Base-by-base conservation (phyloP, 768 basidiomycete genomes). In the Cystobasidium ongulense region DNA sequence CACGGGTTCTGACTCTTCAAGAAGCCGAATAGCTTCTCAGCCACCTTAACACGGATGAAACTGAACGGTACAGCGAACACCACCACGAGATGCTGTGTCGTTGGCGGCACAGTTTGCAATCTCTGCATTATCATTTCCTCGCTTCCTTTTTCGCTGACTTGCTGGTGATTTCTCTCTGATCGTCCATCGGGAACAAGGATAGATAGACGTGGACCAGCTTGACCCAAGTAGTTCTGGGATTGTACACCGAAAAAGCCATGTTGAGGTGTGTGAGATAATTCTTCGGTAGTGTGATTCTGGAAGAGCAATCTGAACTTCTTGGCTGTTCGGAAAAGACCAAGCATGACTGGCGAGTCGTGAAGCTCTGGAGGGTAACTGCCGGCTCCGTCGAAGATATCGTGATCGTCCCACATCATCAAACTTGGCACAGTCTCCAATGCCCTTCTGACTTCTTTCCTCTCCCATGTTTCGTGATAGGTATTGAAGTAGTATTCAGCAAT, bases 401-500 rank as follows among this genome's bases (percentile, higher is more conserved):
- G 74, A 31, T 73, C 72, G 52, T 73, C 71, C 70, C 61, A 72
- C 63, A 53, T 64, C 75, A 75, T 75, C 50, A 75, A n/a, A 25
- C 54, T 41, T 31, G 75, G 72, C 18, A 39, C 39, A 17, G 72
- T 64, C 36, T 73, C 38, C 1, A 75, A 43, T 1, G 75, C 70
- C 25, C 23, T 5, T 36, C 63, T 64, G 71, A 73, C 71, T 61
- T 75, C 75, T 2, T 39, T 10, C 13, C 75, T 41, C 70, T 75
- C 71, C 75, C 75, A 75, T n/a, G 75, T 75, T 41, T 75, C 75
- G 18, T 38, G 39, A 62, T 75, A 75, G 13, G 63, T 63, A 43
- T 66, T 57, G 72, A 75, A 75, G 62, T 73, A 75, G 75, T 75
- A 75, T 27, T 63, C 52, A 2, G 75, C 75, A 29, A 46, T 38